Evolutionary conservation across 139 green algal genomes (phyloP).

Genomic region (Asterochloris sp.): DNA sequence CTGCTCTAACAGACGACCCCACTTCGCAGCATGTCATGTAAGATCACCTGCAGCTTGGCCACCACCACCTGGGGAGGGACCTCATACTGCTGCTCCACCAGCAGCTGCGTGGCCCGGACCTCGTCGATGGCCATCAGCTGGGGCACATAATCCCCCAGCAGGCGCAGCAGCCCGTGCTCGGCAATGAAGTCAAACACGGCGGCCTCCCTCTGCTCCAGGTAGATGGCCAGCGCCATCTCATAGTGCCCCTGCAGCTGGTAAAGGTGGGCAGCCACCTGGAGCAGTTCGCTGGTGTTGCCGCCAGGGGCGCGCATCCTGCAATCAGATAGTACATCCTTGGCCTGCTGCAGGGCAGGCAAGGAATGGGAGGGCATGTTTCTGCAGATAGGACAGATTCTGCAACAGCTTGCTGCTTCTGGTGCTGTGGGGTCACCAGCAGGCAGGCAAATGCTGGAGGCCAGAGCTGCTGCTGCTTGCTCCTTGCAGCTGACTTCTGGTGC

Average conservation of each 20-base stretch:
- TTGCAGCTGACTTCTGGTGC: too few relatives aligned
- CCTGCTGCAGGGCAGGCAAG: too few relatives aligned
- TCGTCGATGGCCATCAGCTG: slow-evolving; percentile 67
- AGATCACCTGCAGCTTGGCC: slow-evolving; percentile 42
- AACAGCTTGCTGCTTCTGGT: too few relatives aligned
- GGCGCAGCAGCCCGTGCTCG: slow-evolving; percentile 37
- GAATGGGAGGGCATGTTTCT: too few relatives aligned
- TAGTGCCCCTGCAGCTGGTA: slow-evolving; percentile 73
- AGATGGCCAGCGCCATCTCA: slow-evolving; percentile 72
- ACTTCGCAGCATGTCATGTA: not conserved
- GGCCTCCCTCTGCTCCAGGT: slow-evolving; percentile 56
- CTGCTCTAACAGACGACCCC: too few relatives aligned
- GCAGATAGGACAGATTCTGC: too few relatives aligned
- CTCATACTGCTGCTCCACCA: slow-evolving; percentile 55
- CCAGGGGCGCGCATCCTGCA: slow-evolving; percentile 14
- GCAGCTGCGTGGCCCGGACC: slow-evolving; percentile 40
- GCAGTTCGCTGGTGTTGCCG: slow-evolving; percentile 43
- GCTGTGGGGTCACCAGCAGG: too few relatives aligned
- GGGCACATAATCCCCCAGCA: slow-evolving; percentile 24
- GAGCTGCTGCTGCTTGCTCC: too few relatives aligned
- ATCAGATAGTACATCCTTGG: not conserved
- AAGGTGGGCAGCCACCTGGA: slow-evolving; percentile 73
- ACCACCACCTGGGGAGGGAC: slow-evolving; percentile 47
- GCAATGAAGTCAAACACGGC: slow-evolving; percentile 71
- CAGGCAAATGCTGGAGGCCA: too few relatives aligned